A percentile compares a stretch with the other conserved stretches of the same genome.
phyloP scores from a whole-genome alignment of 2,329 filamentous ascomycete genomes.

The Colletotrichum cuscutae region DNA sequence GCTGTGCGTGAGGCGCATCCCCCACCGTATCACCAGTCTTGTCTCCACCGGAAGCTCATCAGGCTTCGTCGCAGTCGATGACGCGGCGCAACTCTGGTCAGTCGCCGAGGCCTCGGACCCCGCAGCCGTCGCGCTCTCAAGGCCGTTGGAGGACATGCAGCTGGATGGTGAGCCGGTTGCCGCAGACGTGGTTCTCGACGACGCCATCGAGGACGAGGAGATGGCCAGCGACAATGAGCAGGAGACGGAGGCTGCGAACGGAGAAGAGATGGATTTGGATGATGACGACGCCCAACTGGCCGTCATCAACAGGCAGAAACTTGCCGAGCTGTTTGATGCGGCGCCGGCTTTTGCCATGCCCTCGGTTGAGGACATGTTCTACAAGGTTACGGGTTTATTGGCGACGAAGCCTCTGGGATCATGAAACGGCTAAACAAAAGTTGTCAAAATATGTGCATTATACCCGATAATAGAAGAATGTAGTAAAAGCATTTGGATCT shows the following conservation, averaged over 20 bases:
- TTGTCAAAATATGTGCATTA: slow-evolving; percentile 32
- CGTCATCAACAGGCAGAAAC: slow-evolving; percentile 74
- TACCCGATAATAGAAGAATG: slow-evolving; percentile 34
- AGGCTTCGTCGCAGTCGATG: slow-evolving; percentile 81
- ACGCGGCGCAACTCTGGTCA: slow-evolving; percentile 77
- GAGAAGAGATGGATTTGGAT: slow-evolving; percentile 57
- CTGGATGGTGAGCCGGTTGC: slow-evolving; percentile 45
- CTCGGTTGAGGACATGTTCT: slow-evolving; percentile 80
- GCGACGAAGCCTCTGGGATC: slow-evolving; percentile 62
- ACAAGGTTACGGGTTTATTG: slow-evolving; percentile 75
- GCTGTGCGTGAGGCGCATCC: slow-evolving; percentile 66
- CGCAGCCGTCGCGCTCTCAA: slow-evolving; percentile 60
- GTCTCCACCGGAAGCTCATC: slow-evolving; percentile 71
- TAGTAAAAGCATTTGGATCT: background rate
- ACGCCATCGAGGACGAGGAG: slow-evolving; percentile 50
- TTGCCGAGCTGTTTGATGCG: slow-evolving; percentile 77
- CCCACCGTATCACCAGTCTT: slow-evolving; percentile 72
- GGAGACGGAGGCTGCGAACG: slow-evolving; percentile 48
- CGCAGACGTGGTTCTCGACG: slow-evolving; percentile 40
- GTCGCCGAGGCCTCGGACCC: slow-evolving; percentile 69
- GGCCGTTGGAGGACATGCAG: slow-evolving; percentile 64
- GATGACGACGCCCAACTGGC: slow-evolving; percentile 63
- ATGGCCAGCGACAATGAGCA: slow-evolving; percentile 56
- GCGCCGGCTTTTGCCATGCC: slow-evolving; percentile 76
- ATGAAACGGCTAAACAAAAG: slow-evolving; percentile 31